Evolutionary conservation across 2,329 filamentous ascomycete genomes (phyloP), one percentile per base, ranked within the genome.

Genomic region (Didymellaceae sp.): DNA sequence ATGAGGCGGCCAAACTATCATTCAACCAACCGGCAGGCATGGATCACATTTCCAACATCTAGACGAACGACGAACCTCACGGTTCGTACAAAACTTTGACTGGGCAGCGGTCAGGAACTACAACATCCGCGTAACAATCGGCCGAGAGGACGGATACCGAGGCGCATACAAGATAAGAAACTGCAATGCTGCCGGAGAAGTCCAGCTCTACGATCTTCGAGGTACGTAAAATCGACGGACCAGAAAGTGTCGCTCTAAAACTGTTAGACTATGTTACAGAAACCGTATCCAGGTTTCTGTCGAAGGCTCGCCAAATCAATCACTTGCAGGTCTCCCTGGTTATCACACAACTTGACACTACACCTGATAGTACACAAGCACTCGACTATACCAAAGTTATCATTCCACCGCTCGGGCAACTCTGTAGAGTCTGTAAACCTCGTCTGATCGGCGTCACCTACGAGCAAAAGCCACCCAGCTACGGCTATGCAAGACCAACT

Each of bases 171-270:
- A 6, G 8, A 13, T 6, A 2, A 14, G 5, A 14, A 7, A 11
- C 10, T 25, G 24, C 17, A 39, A 1, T 72, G 66, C 67, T 64
- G 70, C 22, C 66, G n/a, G 70, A 45, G 69, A 73, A 39, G 68
- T 73, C 1, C 69, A 73, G 40, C 59, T 73, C 22, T 73, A 72
- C 45, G 69, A 73, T 41, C 65, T 72, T 8, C 58, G 69, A 49
- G 64, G 64, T 66, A 31, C 26, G 53, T 45, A 1, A 14, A 5
- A 37, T 20, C 17, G 5, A 8, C 4, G 10, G 17, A 8, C 7
- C 6, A 38, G 9, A 16, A 11, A 25, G 11, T 13, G n/a, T 28
- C 26, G 10, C 22, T 25, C 10, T 47, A 18, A 54, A 30, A 0
- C 1, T 14, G 8, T 2, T 32, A 68, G 69, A 72, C 46, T 71